Evolutionary conservation across 495 filamentous ascomycete genomes (phyloP), one percentile per base, ranked within the genome.

Genomic region (Penicillium coffeae): DNA sequence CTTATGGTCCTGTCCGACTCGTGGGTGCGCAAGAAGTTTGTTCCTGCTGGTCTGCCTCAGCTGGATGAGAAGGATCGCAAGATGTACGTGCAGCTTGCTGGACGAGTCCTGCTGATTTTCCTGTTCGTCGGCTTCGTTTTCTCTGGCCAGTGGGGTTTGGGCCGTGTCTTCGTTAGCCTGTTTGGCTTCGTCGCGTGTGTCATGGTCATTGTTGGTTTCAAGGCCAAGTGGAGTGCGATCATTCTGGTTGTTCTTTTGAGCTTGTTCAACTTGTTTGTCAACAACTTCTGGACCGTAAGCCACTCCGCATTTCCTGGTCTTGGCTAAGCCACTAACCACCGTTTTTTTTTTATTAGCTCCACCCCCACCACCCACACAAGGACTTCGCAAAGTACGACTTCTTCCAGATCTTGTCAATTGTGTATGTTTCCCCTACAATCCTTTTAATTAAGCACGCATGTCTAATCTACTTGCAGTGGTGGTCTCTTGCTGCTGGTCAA

Each of bases 331-430:
- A 12, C 15, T 43, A 30, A 30, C 21, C 9, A 25, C 16, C 8
- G 21, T 22, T 21, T 22, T 16, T 32, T 22, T 13, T 16, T 45
- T 45, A n/a, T 9, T 51, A 96, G 92, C 92, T 98, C 52, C 93
- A 97, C 71, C 86, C 89, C 47, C 89, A 95, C 75, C 93, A 98
- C 76, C 93, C 94, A 39, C 90, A 98, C 75, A 95, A 96, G 79
- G 93, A 98, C 65, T 98, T 98, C 60, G 94, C 94, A 77, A 98
- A 98, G 74, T 98, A 98, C 78, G 93, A 97, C 68, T 98, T 98
- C 76, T 98, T 98, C 84, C 93, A 98, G 76, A 95, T 97, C 63
- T 76, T 98, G 43, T 98, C 93, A 35, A 98, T 98, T 69, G 93
- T 98, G 84, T 87, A 84, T 67, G 84, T 76, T 20, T 20, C 16